These are phyloP conservation scores for Mrakia blollopis DNA, from an alignment of 768 basidiomycete species.

Conservation along the genomic window DNA sequence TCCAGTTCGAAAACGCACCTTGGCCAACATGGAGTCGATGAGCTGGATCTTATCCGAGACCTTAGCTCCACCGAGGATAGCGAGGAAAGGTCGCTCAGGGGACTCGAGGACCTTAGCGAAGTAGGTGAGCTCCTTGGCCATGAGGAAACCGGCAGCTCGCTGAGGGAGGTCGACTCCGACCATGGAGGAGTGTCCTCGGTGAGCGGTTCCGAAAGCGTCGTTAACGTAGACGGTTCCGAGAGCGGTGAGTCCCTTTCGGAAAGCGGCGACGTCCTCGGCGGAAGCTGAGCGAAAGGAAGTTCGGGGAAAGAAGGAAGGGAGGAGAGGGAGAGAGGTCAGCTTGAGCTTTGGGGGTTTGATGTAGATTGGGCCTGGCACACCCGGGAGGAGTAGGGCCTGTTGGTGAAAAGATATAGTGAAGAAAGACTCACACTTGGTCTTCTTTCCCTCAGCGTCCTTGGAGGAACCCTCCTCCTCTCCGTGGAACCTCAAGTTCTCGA, in stretches of 20 bases:
- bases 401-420: no score
- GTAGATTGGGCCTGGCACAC: no score
- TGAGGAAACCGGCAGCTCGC: slow-evolving; percentile 88
- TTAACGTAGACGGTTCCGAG: slow-evolving; percentile 97
- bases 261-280: slow-evolving; percentile 67
- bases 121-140: slow-evolving; percentile 98
- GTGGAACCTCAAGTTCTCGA: slow-evolving; percentile 98
- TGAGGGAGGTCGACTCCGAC: slow-evolving; percentile 90
- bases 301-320: background rate
- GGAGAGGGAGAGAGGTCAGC: background rate
- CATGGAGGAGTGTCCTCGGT: slow-evolving; percentile 98
- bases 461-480: slow-evolving; percentile 94
- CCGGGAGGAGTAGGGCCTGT: no score
- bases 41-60: slow-evolving; percentile 98
- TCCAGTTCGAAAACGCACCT: slow-evolving; percentile 51
- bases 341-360: background rate
- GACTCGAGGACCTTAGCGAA: slow-evolving; percentile 91
- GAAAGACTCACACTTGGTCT: slow-evolving; percentile 67
- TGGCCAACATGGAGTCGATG: slow-evolving; percentile 98
- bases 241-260: slow-evolving; percentile 79
- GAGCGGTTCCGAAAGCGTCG: slow-evolving; percentile 97
- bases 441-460: slow-evolving; percentile 89
- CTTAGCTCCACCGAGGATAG: slow-evolving; percentile 97
- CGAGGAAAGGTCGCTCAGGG: slow-evolving; percentile 92
- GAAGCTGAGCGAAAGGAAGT: slow-evolving; percentile 50